phyloP scores from a whole-genome alignment of 2,329 filamentous ascomycete genomes.

The Pestalotiopsis sp. region DNA sequence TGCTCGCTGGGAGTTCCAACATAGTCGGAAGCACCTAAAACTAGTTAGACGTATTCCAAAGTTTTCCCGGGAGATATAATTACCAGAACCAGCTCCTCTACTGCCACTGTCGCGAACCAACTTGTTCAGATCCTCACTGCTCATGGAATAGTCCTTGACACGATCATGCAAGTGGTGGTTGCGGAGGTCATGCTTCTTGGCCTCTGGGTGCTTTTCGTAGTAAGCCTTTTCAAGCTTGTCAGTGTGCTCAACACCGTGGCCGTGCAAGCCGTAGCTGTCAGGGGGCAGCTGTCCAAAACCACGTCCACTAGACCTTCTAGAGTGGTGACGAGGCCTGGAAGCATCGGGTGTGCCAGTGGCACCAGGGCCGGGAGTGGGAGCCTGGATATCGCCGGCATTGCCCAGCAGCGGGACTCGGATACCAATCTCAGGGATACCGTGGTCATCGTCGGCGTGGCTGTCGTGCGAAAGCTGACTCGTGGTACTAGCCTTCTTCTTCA shows the following conservation, averaged over 20 bases:
- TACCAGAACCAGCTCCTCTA: slow-evolving; percentile 55
- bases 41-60: slow-evolving; percentile 35
- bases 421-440: slow-evolving; percentile 91
- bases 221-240: slow-evolving; percentile 91
- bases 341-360: slow-evolving; percentile 37
- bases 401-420: slow-evolving; percentile 92
- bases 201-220: slow-evolving; percentile 89
- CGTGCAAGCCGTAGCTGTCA: slow-evolving; percentile 91
- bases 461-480: slow-evolving; percentile 53
- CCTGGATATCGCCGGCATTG: slow-evolving; percentile 92
- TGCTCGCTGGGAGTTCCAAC: slow-evolving; percentile 85
- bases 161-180: slow-evolving; percentile 57
- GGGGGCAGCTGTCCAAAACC: slow-evolving; percentile 68
- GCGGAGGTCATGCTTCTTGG: slow-evolving; percentile 72
- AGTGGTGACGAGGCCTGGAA: slow-evolving; percentile 54
- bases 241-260: slow-evolving; percentile 74
- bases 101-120: slow-evolving; percentile 75
- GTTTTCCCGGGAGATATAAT: slow-evolving; percentile 31
- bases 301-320: slow-evolving; percentile 72
- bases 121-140: slow-evolving; percentile 86
- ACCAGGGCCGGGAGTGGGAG: slow-evolving; percentile 76
- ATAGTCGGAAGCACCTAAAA: slow-evolving; percentile 63
- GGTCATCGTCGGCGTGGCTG: slow-evolving; percentile 68
- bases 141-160: slow-evolving; percentile 77
- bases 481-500: slow-evolving; percentile 66